These are phyloP conservation scores for Cnidoscolus chayamansa DNA, from an alignment of 441 rosid species.

Conservation along the genomic window DNA sequence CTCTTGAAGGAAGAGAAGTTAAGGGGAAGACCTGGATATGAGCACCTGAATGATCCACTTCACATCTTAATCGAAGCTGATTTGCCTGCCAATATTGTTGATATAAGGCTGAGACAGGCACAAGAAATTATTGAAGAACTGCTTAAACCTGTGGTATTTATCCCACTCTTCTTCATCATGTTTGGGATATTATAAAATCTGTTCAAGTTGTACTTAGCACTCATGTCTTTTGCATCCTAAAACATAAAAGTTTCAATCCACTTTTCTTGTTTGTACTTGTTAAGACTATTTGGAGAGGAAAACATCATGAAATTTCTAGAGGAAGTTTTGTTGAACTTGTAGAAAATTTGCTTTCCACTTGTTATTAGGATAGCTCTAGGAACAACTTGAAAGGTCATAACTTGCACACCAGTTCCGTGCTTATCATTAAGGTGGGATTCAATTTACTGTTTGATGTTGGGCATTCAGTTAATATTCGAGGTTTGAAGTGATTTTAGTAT, in stretches of 20 bases:
- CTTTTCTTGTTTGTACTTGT: not conserved
- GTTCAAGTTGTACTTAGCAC: not conserved
- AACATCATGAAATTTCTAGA: not conserved
- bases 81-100: conserved; percentile 81
- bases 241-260: no score
- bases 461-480: not conserved
- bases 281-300: not conserved
- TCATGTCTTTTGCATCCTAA: not conserved
- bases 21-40: conserved; percentile 91
- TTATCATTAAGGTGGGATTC: not conserved
- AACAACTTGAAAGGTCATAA: not conserved
- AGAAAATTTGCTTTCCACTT: not conserved
- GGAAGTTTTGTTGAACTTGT: not conserved
- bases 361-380: not conserved
- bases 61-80: conserved; percentile 95
- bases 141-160: conserved; percentile 87
- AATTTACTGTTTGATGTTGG: not conserved
- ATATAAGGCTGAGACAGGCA: conserved; percentile 80
- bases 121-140: conserved; percentile 94
- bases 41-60: conserved; percentile 91
- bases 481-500: not conserved
- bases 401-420: not conserved
- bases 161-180: conserved; percentile 7
- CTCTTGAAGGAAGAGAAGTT: conserved; percentile 76
- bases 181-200: conserved; percentile 2